phyloP scores from a whole-genome alignment of 1,284 basidiomycete species.

The Cerioporus squamosus region DNA sequence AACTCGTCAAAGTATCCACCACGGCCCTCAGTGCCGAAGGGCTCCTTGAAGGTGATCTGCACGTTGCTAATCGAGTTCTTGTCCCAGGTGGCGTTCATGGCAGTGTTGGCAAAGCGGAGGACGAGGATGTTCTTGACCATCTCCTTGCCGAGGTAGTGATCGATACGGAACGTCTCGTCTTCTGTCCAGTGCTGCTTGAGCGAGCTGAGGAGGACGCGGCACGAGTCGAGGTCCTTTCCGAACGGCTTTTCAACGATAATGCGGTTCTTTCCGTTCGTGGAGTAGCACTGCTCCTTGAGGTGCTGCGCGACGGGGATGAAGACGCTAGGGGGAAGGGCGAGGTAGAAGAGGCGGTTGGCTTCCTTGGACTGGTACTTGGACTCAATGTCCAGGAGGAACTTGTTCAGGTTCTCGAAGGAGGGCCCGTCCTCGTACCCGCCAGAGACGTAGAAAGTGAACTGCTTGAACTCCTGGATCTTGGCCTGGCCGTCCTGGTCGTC shows the following conservation, averaged over 20 bases:
- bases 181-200: conserved; percentile 91
- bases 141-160: conserved; percentile 98
- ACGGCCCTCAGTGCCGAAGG: conserved; percentile 95
- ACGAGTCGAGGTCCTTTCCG: conserved; percentile 91
- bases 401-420: conserved; percentile 79
- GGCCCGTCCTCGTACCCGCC: conserved; percentile 87
- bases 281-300: conserved; percentile 83
- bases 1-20: conserved; percentile 99
- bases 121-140: conserved; percentile 99
- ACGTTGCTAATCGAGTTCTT: conserved; percentile 94
- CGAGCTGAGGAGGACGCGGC: conserved; percentile 75
- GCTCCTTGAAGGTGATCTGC: conserved; percentile 98
- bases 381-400: conserved; percentile 81
- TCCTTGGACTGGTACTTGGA: conserved; percentile 63
- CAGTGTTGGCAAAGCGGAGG: conserved; percentile 91
- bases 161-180: conserved; percentile 97
- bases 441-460: conserved; percentile 78
- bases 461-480: conserved; percentile 83
- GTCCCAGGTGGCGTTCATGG: conserved; percentile 88
- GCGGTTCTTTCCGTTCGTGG: conserved; percentile 75
- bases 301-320: conserved; percentile 89
- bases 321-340: conserved; percentile 93
- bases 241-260: conserved; percentile 98
- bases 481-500: conserved; percentile 59
- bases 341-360: conserved; percentile 87